A percentile compares a stretch with the other conserved stretches of the same genome.
These are phyloP conservation scores for Myxozyma neglecta DNA, from an alignment of 805 yeast species.

Conservation along the genomic window DNA sequence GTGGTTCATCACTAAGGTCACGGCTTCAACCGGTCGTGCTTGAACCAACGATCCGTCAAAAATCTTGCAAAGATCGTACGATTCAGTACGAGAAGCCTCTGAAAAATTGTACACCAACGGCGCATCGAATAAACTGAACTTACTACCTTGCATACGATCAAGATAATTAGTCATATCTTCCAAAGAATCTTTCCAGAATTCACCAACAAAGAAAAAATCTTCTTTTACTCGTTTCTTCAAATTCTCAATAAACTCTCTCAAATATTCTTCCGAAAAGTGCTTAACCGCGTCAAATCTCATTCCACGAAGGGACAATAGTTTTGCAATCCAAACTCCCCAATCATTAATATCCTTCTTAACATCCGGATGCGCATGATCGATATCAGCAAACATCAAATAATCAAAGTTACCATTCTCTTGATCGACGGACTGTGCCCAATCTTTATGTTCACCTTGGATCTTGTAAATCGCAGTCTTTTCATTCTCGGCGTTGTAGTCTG, in stretches of 20 bases:
- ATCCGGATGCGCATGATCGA: slow-evolving; percentile 30
- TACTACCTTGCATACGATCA: slow-evolving; percentile 19
- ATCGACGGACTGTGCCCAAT: slow-evolving; percentile 28
- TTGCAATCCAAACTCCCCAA: slow-evolving; percentile 30
- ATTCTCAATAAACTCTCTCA: slow-evolving; percentile 15
- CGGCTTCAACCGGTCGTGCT: slow-evolving; percentile 24
- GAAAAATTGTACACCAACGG: slow-evolving; percentile 29
- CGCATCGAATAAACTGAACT: slow-evolving; percentile 26
- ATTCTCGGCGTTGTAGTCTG: slow-evolving; percentile 26
- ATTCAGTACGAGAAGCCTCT: slow-evolving; percentile 23
- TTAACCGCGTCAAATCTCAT: slow-evolving; percentile 32
- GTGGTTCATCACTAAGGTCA: slow-evolving; percentile 30
- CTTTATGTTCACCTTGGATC: slow-evolving; percentile 25
- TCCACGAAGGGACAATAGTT: slow-evolving; percentile 23
- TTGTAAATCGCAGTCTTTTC: slow-evolving; percentile 28
- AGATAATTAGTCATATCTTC: slow-evolving; percentile 24
- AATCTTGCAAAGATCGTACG: slow-evolving; percentile 22
- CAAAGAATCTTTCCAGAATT: slow-evolving; percentile 30
- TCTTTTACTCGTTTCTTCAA: slow-evolving; percentile 12
- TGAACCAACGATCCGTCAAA: slow-evolving; percentile 25
- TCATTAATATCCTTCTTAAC: slow-evolving; percentile 24
- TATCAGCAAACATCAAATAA: slow-evolving; percentile 32
- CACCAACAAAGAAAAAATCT: slow-evolving; percentile 31
- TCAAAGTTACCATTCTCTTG: slow-evolving; percentile 32
- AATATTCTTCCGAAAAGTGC: slow-evolving; percentile 29